phyloP scores from a whole-genome alignment of 176 grass and related monocot species.

The Phoenix dactylifera region DNA sequence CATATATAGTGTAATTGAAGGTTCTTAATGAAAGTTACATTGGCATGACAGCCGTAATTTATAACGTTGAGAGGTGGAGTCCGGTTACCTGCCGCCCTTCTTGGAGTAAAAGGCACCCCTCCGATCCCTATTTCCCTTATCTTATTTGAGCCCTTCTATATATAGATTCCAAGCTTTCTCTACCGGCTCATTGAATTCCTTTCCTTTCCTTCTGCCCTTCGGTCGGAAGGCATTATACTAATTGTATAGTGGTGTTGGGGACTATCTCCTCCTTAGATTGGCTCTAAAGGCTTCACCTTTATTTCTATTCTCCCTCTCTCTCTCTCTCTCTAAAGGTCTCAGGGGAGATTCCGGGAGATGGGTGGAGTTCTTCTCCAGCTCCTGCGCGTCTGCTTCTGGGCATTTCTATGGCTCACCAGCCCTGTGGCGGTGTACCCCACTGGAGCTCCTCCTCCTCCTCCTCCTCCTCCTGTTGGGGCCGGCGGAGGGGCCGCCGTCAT shows the following conservation, averaged over 20 bases:
- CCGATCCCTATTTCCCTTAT: background rate
- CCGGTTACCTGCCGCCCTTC: no score
- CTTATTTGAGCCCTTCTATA: background rate
- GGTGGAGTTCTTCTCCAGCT: conserved; percentile 20
- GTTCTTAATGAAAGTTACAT: no score
- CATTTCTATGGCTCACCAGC: conserved; percentile 24
- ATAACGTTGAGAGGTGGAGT: no score
- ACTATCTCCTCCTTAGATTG: no score
- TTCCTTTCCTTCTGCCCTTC: background rate
- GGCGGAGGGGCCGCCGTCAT: conserved; percentile 26
- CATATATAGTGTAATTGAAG: no score
- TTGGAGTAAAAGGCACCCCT: no score
- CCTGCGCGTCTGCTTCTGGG: conserved; percentile 28
- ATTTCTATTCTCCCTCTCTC: background rate
- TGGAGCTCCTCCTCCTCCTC: background rate
- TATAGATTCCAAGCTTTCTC: conserved; percentile 2
- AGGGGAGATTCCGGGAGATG: conserved; percentile 10
- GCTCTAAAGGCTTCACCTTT: conserved; percentile 1
- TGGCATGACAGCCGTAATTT: no score
- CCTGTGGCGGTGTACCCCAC: conserved; percentile 14
- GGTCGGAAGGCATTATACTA: no score
- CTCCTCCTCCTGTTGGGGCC: background rate
- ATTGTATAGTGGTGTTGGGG: no score
- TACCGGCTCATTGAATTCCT: background rate
- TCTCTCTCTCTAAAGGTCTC: conserved; percentile 9